Conservation (phyloP, 495 filamentous ascomycete species). For the Hypoxylon perforatum region DNA sequence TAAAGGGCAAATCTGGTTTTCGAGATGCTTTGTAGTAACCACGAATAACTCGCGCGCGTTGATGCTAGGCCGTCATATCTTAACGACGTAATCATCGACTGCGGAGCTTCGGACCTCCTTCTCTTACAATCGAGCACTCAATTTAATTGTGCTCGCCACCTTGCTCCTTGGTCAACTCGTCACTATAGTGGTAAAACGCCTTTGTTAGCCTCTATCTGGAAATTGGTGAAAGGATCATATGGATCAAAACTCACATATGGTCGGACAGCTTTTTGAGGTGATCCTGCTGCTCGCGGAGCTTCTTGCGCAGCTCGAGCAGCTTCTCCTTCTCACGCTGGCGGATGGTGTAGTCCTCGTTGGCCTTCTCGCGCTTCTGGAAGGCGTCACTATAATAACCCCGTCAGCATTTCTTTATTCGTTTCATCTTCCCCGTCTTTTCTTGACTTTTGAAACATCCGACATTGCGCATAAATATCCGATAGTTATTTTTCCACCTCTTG, state of each 20-base stretch:
- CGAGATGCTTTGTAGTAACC: slow-evolving; percentile 24
- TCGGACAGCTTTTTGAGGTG: slow-evolving; percentile 85
- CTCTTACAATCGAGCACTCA: slow-evolving; percentile 6
- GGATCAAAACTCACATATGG: slow-evolving; percentile 74
- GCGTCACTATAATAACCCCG: slow-evolving; percentile 69
- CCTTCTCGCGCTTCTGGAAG: slow-evolving; percentile 91
- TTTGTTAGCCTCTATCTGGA: slow-evolving; percentile 36
- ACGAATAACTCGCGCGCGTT: slow-evolving; percentile 19
- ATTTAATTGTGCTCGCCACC: slow-evolving; percentile 79
- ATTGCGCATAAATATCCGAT: not conserved
- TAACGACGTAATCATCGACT: not conserved
- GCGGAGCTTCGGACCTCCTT: slow-evolving; percentile 25
- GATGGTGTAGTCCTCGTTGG: slow-evolving; percentile 85
- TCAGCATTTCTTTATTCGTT: slow-evolving; percentile 23
- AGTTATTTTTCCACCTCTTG: not conserved
- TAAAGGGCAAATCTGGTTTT: slow-evolving; percentile 26
- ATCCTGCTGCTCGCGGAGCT: slow-evolving; percentile 80
- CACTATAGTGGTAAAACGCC: slow-evolving; percentile 54
- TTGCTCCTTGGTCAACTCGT: slow-evolving; percentile 74
- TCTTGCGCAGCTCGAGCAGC: slow-evolving; percentile 77
- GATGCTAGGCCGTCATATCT: slow-evolving; percentile 16
- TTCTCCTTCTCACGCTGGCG: slow-evolving; percentile 86
- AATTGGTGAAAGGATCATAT: not conserved
- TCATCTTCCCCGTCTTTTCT: not conserved
- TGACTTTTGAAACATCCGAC: not conserved